Evolutionary conservation across 208 protist species (phyloP), one percentile per base, ranked within the genome.

Genomic region (Crithidia fasciculata): DNA sequence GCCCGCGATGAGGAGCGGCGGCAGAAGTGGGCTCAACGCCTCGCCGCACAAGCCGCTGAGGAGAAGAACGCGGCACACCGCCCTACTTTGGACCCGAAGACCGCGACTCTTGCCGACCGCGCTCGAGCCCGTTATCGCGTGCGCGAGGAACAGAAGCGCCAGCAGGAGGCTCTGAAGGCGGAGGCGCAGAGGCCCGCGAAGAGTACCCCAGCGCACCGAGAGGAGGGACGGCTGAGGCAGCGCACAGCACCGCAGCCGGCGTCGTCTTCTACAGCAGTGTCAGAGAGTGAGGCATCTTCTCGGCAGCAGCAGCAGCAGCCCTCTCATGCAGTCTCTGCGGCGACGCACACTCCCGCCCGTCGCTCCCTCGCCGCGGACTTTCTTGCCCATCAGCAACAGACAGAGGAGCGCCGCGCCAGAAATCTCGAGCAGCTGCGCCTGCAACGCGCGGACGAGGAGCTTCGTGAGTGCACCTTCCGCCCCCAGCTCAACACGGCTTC

Each of bases 381-480:
- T 70, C 72, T 80, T 58, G 72, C 72, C 58, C 84, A 81, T 12
- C 70, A 83, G 60, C 50, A n/a, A 16, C 50, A 60, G 7, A 62
- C 77, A 0, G 40, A 86, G 54, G 64, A 79, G 59, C 70, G 73
- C 8, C 77, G 72, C 10, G 12, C 53, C 37, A 74, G 55, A 8
- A 74, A 71, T 28, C 43, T 81, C 0, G 82, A 81, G 45, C 55
- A 69, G 53, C 65, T 81, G 44, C 78, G 75, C 0, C 52, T 77
- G 55, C 69, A 87, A 49, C 40, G 54, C 28, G 61, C 71, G 0
- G 74, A 82, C 36, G 63, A 47, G 40, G 72, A 85, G 40, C 45
- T 85, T 44, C 28, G 69, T 13, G 77, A 76, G 57, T 92, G 82
- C 55, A 89, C 82, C 13, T 92, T 92, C 44, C 75, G 37, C 12